Base-by-base conservation (phyloP, 2,329 filamentous ascomycete genomes). In the Diaporthe destruens region DNA sequence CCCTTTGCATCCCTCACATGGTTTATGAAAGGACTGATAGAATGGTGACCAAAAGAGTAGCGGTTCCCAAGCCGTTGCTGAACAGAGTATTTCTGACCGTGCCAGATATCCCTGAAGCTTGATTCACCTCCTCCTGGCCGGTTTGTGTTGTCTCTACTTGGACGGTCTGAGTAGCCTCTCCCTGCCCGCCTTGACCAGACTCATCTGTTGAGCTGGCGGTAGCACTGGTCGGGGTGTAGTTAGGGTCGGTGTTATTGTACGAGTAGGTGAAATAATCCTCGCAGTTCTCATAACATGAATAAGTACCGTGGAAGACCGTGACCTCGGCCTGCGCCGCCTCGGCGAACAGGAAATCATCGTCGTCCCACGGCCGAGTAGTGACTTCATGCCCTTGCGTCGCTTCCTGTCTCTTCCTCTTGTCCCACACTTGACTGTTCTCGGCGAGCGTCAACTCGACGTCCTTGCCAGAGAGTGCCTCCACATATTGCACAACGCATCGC, bases 221-320 rank as follows among this genome's bases (percentile, higher is more conserved):
- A 2, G 47, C 23, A 25, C 53, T 55, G 53, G 53, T 29, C 34
- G 53, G 53, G 6, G 47, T 55, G 16, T 55, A 55, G 25, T 55
- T 55, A 7, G 53, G 53, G 14, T 55, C 53, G 16, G 53, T 55
- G 16, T 32, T 34, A 18, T 54, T 54, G 51, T 55, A 34, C 53
- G 53, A 55, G 51, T 14, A 54, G 23, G 51, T 29, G 51, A 54
- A 55, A 25, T 54, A 54, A 1, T 32, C 12, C 3, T 42, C 7
- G 14, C 56, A 59, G 6, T n/a, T n/a, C n/a, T 59, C 36, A 20
- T 42, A 12, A 29, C 34, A 42, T 36, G 56, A 42, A 16, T 25
- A 42, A 1, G 36, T 59, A 8, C 56, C 56, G 18, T 59, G 56
- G 56, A 59, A 59, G 36, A 42, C 36, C 20, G 36, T 59, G n/a